Evolutionary conservation across 2,329 filamentous ascomycete species (phyloP).

Genomic region (Hymenoscyphus occultus): DNA sequence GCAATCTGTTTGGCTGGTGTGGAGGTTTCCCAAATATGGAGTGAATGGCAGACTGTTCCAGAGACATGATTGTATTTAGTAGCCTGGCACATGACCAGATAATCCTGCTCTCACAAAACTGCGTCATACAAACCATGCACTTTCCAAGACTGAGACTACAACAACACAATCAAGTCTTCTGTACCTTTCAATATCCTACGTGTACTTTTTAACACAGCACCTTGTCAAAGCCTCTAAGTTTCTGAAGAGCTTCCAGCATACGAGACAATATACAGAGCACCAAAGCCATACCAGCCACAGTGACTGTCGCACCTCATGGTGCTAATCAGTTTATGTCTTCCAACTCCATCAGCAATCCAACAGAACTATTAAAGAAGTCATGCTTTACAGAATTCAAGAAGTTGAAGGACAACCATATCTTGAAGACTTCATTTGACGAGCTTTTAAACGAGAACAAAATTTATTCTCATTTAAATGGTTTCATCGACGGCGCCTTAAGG

Average conservation of each 20-base stretch:
- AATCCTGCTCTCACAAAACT: too few relatives aligned
- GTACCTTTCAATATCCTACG: too few relatives aligned
- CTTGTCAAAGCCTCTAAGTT: too few relatives aligned
- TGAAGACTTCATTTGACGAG: background rate
- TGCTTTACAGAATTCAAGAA: background rate
- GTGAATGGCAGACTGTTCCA: too few relatives aligned
- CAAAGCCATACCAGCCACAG: slow-evolving; percentile 3
- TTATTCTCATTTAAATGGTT: slow-evolving; percentile 35
- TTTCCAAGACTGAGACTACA: too few relatives aligned
- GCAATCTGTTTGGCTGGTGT: too few relatives aligned
- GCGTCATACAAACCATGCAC: too few relatives aligned
- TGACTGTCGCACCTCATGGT: slow-evolving; percentile 9
- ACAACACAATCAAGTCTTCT: too few relatives aligned
- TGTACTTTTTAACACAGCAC: background rate
- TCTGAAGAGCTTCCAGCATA: too few relatives aligned
- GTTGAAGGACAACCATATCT: background rate
- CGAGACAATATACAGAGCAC: background rate
- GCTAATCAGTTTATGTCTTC: slow-evolving; percentile 3
- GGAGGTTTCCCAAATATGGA: too few relatives aligned
- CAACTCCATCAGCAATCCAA: background rate
- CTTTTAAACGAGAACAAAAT: background rate
- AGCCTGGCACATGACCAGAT: too few relatives aligned
- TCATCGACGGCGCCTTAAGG: slow-evolving; percentile 39
- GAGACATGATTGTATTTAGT: too few relatives aligned
- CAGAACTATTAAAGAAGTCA: background rate